These are phyloP conservation scores for Chamaecyparis obtusa DNA, from an alignment of 75 land plant genomes.

Conservation along the genomic window DNA sequence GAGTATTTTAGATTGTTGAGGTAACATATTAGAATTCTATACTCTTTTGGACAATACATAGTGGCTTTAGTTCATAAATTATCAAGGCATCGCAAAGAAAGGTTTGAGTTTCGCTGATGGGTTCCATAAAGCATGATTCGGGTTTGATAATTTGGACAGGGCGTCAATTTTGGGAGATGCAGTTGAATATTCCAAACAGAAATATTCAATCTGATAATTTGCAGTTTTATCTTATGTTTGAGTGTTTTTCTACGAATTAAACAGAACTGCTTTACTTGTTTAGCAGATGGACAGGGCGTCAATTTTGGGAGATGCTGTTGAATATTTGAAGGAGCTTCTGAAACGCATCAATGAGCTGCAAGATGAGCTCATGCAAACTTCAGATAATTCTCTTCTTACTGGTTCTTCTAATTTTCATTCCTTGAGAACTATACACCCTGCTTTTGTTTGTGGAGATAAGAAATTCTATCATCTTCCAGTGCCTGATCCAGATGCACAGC, in stretches of 20 bases:
- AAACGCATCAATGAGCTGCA: conserved; percentile 8
- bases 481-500: not conserved
- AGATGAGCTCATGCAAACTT: not conserved
- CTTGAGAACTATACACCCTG: not conserved
- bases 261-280: not conserved
- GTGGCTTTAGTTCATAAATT: too few species aligned
- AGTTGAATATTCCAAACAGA: too few species aligned
- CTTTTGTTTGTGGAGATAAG: not conserved
- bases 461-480: not conserved
- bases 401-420: not conserved
- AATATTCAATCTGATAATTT: too few species aligned
- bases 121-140: too few species aligned
- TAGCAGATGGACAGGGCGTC: conserved; percentile 26
- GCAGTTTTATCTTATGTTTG: not conserved
- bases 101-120: not conserved
- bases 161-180: too few species aligned
- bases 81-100: not conserved
- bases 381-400: not conserved
- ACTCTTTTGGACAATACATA: too few species aligned
- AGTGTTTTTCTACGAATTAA: not conserved
- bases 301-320: conserved; percentile 25
- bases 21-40: too few species aligned
- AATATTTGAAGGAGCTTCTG: conserved; percentile 28
- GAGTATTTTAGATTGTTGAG: not conserved
- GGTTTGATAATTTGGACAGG: not conserved